Conservation (phyloP, 2,329 filamentous ascomycete genomes). For the Trichoderma koningiopsis region DNA sequence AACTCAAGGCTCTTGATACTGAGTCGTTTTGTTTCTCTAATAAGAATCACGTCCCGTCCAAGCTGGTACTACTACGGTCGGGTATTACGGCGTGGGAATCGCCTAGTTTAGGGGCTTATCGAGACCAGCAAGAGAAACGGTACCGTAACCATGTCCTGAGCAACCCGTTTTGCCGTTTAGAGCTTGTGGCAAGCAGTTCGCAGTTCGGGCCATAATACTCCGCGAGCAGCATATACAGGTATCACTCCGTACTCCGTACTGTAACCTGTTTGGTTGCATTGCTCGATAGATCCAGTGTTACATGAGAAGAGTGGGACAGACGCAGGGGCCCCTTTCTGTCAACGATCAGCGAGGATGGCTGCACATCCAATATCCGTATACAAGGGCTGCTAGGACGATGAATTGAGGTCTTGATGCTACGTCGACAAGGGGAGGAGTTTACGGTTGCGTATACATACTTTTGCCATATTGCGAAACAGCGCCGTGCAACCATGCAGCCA, state of each 20-base stretch:
- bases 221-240: background rate
- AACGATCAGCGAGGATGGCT: background rate
- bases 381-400: background rate
- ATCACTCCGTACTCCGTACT: conserved; percentile 21
- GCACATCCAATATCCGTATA: background rate
- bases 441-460: background rate
- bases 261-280: conserved; percentile 9
- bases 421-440: background rate
- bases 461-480: background rate
- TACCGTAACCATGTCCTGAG: background rate
- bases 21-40: background rate
- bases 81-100: background rate
- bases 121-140: background rate
- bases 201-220: background rate
- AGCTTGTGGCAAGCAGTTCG: background rate
- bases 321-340: background rate
- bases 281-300: conserved; percentile 20
- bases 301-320: conserved; percentile 12
- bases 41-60: background rate
- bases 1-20: background rate
- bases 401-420: conserved; percentile 6
- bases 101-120: background rate
- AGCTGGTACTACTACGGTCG: background rate
- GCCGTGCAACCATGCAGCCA: background rate
- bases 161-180: background rate